A percentile compares a stretch with the other conserved stretches of the same genome.
Evolutionary conservation across 441 rosid genomes (phyloP).

Genomic region (Croton setiger): DNA sequence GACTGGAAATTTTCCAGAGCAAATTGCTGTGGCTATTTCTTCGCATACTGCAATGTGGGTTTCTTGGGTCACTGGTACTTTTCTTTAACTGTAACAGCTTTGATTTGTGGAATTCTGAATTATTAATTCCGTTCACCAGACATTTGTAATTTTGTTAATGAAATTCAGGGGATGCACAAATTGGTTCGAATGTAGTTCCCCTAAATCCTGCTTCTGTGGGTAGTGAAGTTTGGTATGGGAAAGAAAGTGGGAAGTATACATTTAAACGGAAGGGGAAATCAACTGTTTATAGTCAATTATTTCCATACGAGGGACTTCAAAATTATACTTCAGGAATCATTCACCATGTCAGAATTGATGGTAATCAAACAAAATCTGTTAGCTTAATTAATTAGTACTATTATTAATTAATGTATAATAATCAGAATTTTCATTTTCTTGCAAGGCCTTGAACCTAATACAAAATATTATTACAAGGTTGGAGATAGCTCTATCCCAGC

Average conservation of each 20-base stretch:
- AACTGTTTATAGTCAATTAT: conserved; percentile 45
- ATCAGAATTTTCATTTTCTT: conserved; percentile 1
- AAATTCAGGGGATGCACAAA: conserved; percentile 52
- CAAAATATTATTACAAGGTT: conserved; percentile 69
- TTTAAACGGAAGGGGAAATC: conserved; percentile 35
- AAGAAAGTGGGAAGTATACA: conserved; percentile 40
- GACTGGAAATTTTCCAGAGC: conserved; percentile 51
- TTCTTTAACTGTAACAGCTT: too few relatives aligned
- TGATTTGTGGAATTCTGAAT: too few relatives aligned
- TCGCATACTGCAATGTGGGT: conserved; percentile 57
- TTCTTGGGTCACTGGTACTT: conserved; percentile 77
- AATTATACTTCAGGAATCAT: conserved; percentile 64
- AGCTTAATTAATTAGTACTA: neutral
- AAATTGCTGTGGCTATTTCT: conserved; percentile 67
- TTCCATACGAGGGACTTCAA: conserved; percentile 49
- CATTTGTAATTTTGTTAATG: too few relatives aligned
- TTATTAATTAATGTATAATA: neutral
- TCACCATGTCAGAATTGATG: conserved; percentile 62
- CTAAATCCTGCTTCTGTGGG: conserved; percentile 41
- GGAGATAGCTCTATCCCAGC: conserved; percentile 72
- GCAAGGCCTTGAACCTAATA: conserved; percentile 56
- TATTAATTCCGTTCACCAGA: too few relatives aligned
- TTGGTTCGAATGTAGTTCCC: conserved; percentile 40
- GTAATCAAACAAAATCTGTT: conserved; percentile 29
- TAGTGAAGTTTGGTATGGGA: conserved; percentile 48